phyloP scores from a whole-genome alignment of 164 flowering plant species.

The Annona squamosa region DNA sequence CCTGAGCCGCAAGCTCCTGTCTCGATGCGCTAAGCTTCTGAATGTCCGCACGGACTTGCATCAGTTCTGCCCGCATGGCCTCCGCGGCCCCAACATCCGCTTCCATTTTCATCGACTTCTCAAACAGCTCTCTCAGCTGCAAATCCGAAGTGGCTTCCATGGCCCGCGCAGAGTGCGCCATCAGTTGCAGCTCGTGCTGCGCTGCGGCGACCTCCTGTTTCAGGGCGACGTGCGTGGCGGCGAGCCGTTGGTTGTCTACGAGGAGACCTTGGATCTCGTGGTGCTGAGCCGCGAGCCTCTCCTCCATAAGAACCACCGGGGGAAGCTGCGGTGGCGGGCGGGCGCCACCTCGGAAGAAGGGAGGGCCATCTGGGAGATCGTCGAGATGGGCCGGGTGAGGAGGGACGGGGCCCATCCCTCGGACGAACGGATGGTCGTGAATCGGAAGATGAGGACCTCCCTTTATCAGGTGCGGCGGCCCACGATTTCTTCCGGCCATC shows the following conservation, averaged over 20 bases:
- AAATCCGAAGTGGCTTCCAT: slow-evolving; percentile 54
- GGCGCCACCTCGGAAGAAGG: slow-evolving; percentile 30
- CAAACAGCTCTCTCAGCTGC: slow-evolving; percentile 66
- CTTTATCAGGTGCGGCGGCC: slow-evolving; percentile 44
- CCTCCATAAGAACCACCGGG: slow-evolving; percentile 56
- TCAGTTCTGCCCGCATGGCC: slow-evolving; percentile 65
- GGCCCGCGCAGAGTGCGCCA: slow-evolving; percentile 41
- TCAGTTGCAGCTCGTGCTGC: slow-evolving; percentile 61
- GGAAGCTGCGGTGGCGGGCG: slow-evolving; percentile 39
- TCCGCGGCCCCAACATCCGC: slow-evolving; percentile 61
- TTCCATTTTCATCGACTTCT: slow-evolving; percentile 66
- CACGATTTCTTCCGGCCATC: slow-evolving; percentile 77
- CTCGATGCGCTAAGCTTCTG: slow-evolving; percentile 54
- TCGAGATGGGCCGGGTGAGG: slow-evolving; percentile 66
- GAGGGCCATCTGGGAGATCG: slow-evolving; percentile 52
- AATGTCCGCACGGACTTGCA: slow-evolving; percentile 56
- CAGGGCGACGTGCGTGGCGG: slow-evolving; percentile 92
- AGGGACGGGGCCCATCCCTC: slow-evolving; percentile 32
- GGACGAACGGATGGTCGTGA: slow-evolving; percentile 44
- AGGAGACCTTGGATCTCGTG: slow-evolving; percentile 73
- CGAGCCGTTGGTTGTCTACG: slow-evolving; percentile 76
- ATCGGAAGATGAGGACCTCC: slow-evolving; percentile 36
- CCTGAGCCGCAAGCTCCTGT: slow-evolving; percentile 64
- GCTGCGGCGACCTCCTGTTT: slow-evolving; percentile 77
- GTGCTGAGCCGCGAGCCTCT: slow-evolving; percentile 67